These are phyloP conservation scores for Malania oleifera DNA, from an alignment of 164 flowering plant species.

Conservation along the genomic window DNA sequence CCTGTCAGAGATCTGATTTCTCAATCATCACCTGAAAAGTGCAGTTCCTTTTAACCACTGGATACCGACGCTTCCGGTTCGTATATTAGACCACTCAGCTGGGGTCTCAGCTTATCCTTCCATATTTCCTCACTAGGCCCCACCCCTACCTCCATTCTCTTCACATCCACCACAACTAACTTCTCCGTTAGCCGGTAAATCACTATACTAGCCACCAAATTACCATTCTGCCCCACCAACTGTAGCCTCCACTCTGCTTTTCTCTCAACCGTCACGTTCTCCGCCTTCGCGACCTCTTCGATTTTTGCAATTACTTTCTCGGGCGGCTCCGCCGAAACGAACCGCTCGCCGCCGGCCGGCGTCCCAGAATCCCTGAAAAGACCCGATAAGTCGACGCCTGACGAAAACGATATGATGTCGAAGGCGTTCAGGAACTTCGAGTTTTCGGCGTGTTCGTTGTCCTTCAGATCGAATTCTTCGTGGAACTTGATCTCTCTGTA, in stretches of 20 bases:
- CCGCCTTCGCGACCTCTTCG: conserved; percentile 27
- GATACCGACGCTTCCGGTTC: conserved; percentile 16
- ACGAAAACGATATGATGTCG: conserved; percentile 60
- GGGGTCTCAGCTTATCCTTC: conserved; percentile 34
- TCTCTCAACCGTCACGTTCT: conserved; percentile 15
- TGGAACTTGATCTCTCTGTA: conserved; percentile 25
- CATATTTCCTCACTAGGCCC: conserved; percentile 19
- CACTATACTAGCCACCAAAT: conserved; percentile 19
- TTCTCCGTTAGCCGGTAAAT: conserved; percentile 36
- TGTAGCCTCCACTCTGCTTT: conserved; percentile 18
- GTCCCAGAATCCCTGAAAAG: conserved; percentile 25
- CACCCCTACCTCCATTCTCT: conserved; percentile 8
- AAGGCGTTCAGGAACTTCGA: conserved; percentile 52
- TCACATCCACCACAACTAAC: conserved; percentile 39
- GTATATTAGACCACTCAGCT: conserved; percentile 23
- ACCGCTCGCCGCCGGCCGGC: conserved; percentile 12
- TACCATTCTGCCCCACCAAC: conserved; percentile 37
- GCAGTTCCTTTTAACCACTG: neutral
- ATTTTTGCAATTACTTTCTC: conserved; percentile 32
- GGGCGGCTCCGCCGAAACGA: conserved; percentile 36
- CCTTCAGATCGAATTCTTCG: conserved; percentile 12
- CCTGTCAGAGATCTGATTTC: no score
- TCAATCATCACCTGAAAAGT: no score
- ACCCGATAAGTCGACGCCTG: conserved; percentile 51
- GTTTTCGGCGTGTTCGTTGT: neutral